These are phyloP conservation scores for Aspergillus novofumigatus DNA, from an alignment of 2,329 filamentous ascomycete species.

Conservation along the genomic window DNA sequence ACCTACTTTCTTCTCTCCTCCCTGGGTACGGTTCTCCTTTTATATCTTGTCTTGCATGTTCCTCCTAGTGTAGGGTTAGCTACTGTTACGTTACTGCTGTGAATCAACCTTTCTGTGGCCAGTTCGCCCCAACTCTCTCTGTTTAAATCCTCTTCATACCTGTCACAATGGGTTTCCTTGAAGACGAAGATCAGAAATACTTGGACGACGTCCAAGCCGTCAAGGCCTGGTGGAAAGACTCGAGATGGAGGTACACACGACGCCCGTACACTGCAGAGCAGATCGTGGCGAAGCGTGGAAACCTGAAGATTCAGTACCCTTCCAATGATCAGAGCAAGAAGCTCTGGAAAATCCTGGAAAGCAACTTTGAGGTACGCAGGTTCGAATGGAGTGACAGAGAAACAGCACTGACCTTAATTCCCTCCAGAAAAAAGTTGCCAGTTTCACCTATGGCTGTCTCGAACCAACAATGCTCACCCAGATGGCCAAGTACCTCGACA, in stretches of 20 bases:
- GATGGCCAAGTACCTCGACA: slow-evolving; percentile 98
- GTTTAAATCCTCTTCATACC: slow-evolving; percentile 4
- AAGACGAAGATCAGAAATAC: slow-evolving; percentile 71
- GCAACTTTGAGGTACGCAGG: slow-evolving; percentile 67
- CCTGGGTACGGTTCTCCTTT: slow-evolving; percentile 1
- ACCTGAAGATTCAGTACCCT: slow-evolving; percentile 84
- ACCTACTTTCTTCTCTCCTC: slow-evolving; percentile 3
- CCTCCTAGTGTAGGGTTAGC: neutral
- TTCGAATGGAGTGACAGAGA: neutral
- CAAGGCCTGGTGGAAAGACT: slow-evolving; percentile 90
- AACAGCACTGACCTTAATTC: slow-evolving; percentile 10
- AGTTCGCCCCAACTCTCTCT: slow-evolving; percentile 1
- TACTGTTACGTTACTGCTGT: neutral
- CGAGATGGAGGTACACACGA: slow-evolving; percentile 89
- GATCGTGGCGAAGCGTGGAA: slow-evolving; percentile 92
- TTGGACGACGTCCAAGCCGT: slow-evolving; percentile 79
- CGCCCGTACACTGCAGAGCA: slow-evolving; percentile 93
- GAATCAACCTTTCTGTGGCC: neutral
- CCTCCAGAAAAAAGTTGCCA: slow-evolving; percentile 70
- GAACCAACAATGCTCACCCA: slow-evolving; percentile 98
- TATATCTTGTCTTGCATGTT: slow-evolving; percentile 1
- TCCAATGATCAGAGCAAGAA: slow-evolving; percentile 90
- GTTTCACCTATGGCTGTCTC: slow-evolving; percentile 94
- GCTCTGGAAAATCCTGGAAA: slow-evolving; percentile 85
- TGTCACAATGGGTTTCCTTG: slow-evolving; percentile 41